A percentile compares a stretch with the other conserved stretches of the same genome.
These are phyloP conservation scores for Clonostachys rhizophaga DNA, from an alignment of 2,329 filamentous ascomycete genomes.

Conservation along the genomic window DNA sequence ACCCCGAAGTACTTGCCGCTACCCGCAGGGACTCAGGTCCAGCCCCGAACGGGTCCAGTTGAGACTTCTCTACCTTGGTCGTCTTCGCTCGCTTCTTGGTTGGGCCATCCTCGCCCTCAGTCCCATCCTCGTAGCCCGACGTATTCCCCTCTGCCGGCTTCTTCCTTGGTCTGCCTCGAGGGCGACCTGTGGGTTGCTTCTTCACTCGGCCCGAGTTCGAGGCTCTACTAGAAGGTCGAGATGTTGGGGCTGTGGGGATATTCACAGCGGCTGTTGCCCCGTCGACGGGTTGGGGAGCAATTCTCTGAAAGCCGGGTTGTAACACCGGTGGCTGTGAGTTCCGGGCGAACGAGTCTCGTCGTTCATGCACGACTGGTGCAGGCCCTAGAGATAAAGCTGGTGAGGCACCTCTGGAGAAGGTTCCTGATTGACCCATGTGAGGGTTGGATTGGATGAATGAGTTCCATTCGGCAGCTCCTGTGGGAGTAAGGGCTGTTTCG, in stretches of 20 bases:
- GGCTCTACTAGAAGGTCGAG: constrained; percentile 56
- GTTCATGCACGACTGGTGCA: constrained; percentile 7
- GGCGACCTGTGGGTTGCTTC: constrained; percentile 45
- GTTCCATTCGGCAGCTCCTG: constrained; percentile 73
- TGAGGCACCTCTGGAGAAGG: constrained; percentile 25
- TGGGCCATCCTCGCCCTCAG: constrained; percentile 52
- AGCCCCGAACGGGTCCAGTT: constrained; percentile 66
- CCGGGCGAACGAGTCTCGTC: constrained; percentile 18
- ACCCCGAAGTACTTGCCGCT: constrained; percentile 86
- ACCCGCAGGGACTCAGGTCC: constrained; percentile 79
- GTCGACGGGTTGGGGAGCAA: constrained; percentile 25
- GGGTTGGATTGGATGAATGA: constrained; percentile 71
- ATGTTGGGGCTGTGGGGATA: constrained; percentile 24
- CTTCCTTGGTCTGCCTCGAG: constrained; percentile 52
- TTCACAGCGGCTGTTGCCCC: constrained; percentile 12
- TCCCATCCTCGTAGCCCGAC: constrained; percentile 67
- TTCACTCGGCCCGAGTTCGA: constrained; percentile 36
- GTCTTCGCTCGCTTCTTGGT: constrained; percentile 72
- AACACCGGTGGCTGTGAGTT: background rate
- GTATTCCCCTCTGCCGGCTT: constrained; percentile 59
- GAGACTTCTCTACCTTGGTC: constrained; percentile 67
- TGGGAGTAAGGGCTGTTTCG: constrained; percentile 36
- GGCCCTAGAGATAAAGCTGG: constrained; percentile 27
- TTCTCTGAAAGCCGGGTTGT: constrained; percentile 15
- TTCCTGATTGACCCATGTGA: constrained; percentile 31